Evolutionary conservation across 768 basidiomycete species (phyloP).

Genomic region (Suillus discolor): DNA sequence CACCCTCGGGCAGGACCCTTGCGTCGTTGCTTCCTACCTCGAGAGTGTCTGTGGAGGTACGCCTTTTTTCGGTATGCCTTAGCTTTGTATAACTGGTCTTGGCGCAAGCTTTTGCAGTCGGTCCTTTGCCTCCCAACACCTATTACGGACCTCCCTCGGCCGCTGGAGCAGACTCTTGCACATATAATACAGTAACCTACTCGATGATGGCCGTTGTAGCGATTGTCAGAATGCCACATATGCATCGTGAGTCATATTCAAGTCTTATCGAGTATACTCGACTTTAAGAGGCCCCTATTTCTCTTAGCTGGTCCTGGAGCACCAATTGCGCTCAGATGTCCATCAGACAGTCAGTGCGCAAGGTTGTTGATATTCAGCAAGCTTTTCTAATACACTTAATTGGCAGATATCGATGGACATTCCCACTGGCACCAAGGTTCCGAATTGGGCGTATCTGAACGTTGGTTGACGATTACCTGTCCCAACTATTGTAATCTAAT

Average conservation of each 20-base stretch:
- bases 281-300: conserved; percentile 3
- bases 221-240: conserved; percentile 51
- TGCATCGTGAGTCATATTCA: conserved; percentile 29
- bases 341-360: conserved; percentile 25
- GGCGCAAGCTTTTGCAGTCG: conserved; percentile 39
- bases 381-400: neutral
- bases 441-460: conserved; percentile 65
- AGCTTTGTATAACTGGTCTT: conserved; percentile 1
- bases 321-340: conserved; percentile 46
- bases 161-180: conserved; percentile 37
- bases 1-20: conserved; percentile 48
- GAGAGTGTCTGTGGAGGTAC: conserved; percentile 46
- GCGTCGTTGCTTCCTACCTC: conserved; percentile 45
- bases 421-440: conserved; percentile 53
- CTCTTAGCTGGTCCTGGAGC: conserved; percentile 53
- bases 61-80: conserved; percentile 23
- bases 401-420: conserved; percentile 45
- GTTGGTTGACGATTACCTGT: conserved; percentile 42
- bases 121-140: conserved; percentile 36
- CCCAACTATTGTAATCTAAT: conserved; percentile 1
- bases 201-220: conserved; percentile 56
- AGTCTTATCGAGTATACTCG: conserved; percentile 8
- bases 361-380: neutral
- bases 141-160: conserved; percentile 37
- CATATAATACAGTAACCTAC: conserved; percentile 60